These are phyloP conservation scores for Plantago elongata DNA, from an alignment of 257 asterid genomes.

Conservation along the genomic window DNA sequence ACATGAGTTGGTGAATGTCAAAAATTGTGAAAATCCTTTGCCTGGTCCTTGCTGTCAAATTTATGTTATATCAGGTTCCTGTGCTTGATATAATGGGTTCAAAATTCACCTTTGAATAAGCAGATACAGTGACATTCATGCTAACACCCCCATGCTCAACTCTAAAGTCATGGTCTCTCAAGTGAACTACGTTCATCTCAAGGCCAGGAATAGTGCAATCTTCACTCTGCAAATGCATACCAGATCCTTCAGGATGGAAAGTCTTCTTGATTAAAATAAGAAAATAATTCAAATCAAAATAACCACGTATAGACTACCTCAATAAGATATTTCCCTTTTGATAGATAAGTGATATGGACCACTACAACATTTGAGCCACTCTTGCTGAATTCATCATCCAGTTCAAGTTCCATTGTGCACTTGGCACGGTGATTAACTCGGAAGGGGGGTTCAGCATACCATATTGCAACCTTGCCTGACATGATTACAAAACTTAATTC, in stretches of 20 bases:
- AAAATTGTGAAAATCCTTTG: background rate
- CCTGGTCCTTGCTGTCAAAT: background rate
- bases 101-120: conserved; percentile 59
- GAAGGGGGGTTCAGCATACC: conserved; percentile 87
- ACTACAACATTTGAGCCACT: conserved; percentile 37
- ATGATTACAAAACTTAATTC: conserved; percentile 22
- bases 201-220: conserved; percentile 43
- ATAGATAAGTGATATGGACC: conserved; percentile 39
- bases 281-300: conserved; percentile 14
- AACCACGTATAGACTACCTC: conserved; percentile 41
- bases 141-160: conserved; percentile 80
- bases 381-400: conserved; percentile 59
- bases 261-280: background rate
- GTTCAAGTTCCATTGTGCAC: conserved; percentile 60
- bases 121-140: conserved; percentile 62
- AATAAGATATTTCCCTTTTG: conserved; percentile 67
- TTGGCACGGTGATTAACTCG: conserved; percentile 65
- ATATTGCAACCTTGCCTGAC: conserved; percentile 57
- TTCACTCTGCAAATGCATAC: conserved; percentile 50
- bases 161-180: conserved; percentile 51
- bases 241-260: conserved; percentile 15
- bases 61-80: background rate
- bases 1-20: conserved; percentile 7
- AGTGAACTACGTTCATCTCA: conserved; percentile 52
- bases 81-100: conserved; percentile 6